Evolutionary conservation across 345 rosid genomes (phyloP).

Genomic region (Citrus unshiu): DNA sequence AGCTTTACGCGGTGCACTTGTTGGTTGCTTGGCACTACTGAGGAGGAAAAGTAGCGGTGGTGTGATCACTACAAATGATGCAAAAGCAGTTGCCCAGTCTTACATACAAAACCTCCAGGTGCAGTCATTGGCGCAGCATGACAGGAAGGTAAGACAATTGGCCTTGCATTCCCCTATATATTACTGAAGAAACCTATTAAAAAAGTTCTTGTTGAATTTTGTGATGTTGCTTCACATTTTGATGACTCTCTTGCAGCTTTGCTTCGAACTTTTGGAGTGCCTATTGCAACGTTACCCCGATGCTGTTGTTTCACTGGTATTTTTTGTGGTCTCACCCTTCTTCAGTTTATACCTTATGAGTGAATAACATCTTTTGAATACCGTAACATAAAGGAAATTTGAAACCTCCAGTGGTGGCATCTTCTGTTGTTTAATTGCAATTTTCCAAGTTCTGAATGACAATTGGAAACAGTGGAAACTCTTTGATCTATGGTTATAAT

Average conservation of each 20-base stretch:
- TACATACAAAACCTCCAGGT: constrained; percentile 56
- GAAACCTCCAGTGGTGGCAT: neutral
- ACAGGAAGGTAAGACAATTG: constrained; percentile 57
- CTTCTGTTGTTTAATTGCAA: neutral
- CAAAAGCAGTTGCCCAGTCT: constrained; percentile 56
- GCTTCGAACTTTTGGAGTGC: constrained; percentile 82
- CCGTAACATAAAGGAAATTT: neutral
- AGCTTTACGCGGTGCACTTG: constrained; percentile 79
- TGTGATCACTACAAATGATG: constrained; percentile 47
- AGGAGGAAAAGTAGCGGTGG: constrained; percentile 54
- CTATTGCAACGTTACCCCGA: constrained; percentile 56
- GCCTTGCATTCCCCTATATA: neutral
- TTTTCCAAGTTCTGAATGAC: neutral
- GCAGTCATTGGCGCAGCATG: constrained; percentile 69
- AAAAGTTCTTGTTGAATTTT: neutral
- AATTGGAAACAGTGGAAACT: neutral
- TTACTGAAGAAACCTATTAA: neutral
- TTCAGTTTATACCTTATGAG: neutral
- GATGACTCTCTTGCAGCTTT: constrained; percentile 52
- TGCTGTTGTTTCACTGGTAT: constrained; percentile 55
- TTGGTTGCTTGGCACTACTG: constrained; percentile 83
- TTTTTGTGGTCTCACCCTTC: constrained; percentile 13
- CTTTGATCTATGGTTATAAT: neutral
- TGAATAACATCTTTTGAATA: neutral
- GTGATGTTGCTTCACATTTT: constrained; percentile 11